phyloP scores from a whole-genome alignment of 495 filamentous ascomycete genomes.

The Mycothermus thermophilus region DNA sequence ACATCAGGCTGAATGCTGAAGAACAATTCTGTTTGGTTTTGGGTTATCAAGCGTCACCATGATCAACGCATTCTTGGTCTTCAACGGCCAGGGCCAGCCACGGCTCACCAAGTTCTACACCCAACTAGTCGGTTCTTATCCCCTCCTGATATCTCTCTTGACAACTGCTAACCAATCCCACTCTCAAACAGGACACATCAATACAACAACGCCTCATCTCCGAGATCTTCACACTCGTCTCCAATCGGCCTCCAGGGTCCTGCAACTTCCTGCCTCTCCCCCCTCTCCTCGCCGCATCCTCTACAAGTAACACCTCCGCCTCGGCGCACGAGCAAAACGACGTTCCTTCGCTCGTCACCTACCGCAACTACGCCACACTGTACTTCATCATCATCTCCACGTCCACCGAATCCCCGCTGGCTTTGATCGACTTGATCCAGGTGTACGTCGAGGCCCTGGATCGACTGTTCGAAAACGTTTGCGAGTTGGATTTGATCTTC shows the following conservation, averaged over 20 bases:
- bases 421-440: constrained; percentile 90
- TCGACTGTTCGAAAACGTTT: constrained; percentile 92
- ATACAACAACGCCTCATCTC: constrained; percentile 93
- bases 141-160: neutral
- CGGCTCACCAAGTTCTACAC: constrained; percentile 98
- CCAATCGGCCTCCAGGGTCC: constrained; percentile 69
- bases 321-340: constrained; percentile 54
- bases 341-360: constrained; percentile 87
- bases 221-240: constrained; percentile 95
- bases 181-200: constrained; percentile 58
- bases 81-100: constrained; percentile 95
- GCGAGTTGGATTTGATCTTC: constrained; percentile 95
- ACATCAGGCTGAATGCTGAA: no score
- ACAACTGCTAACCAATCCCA: neutral
- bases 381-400: constrained; percentile 98
- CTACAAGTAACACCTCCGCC: constrained; percentile 40
- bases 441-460: constrained; percentile 95
- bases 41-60: no score
- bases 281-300: constrained; percentile 36
- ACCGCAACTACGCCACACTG: constrained; percentile 94
- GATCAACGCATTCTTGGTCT: constrained; percentile 98
- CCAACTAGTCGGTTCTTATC: constrained; percentile 54
- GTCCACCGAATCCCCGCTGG: constrained; percentile 91
- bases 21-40: no score
- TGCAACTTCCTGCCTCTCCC: constrained; percentile 87